Base-by-base conservation (phyloP, 2,329 filamentous ascomycete genomes). In the Westerdykella sp. region DNA sequence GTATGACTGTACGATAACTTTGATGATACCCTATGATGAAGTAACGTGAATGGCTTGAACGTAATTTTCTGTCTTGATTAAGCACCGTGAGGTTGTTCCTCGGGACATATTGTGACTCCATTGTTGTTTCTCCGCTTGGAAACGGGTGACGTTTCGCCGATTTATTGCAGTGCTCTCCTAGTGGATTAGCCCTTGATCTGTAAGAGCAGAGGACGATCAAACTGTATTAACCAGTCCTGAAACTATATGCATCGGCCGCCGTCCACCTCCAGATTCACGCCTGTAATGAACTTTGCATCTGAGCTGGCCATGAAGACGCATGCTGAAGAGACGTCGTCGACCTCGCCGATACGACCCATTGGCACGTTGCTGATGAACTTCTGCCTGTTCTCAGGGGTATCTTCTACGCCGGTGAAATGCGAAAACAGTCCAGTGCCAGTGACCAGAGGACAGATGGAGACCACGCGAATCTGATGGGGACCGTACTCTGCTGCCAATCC, bases 401-500 rank as follows among this genome's bases (percentile, higher is more conserved):
- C 77, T 12, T 79, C 72, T 50, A 82, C 79, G 2, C 80, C 79
- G 0, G 79, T 70, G 51, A 84, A 84, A 23, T 60, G 62, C 21
- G 71, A 70, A 49, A 78, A 79, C 18, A 87, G 72, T 2, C 79
- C 81, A 0, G 84, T 88, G 13, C 74, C 78, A 1, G 79, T 81
- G 1, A 87, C 71, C 0, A 87, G 74, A 0, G 84, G 84, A 37
- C 81, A 85, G 12, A 89, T 79, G 1, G 78, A 76, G 49, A 87
- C 87, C 55, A 89, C 82, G 0, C 84, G 77, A 50, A 90, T 86
- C 51, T 85, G 76, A 42, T 85, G 76, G 0, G 79, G 75, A 0
- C 81, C 85, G 53, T 84, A 89, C 62, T 89, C 85, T 1, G 84
- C 80, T 1, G 84, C 85, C 51, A 90, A 73, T 10, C 77, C 77